Evolutionary conservation across 805 yeast species (phyloP), one percentile per base, ranked within the genome.

Genomic region (Metschnikowia borealis): DNA sequence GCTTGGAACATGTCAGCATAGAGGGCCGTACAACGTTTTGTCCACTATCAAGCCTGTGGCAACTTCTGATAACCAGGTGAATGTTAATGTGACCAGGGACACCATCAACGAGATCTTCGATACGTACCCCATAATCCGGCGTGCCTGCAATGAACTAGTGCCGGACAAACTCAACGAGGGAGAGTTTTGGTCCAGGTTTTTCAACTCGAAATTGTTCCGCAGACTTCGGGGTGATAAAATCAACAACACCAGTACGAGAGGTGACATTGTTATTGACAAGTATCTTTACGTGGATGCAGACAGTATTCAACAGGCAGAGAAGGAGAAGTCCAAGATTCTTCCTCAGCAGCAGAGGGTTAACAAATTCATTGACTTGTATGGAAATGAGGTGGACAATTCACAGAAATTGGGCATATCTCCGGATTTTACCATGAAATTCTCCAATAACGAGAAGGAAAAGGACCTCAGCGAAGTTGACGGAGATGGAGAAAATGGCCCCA

Each of bases 131-230:
- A 82, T 91, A 36, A 95, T 94, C 23, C 82, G 88, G 53, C 82
- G 80, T 54, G 98, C 98, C 0, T 94, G 87, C 62, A 84, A 82
- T 52, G 99, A 94, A 48, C 84, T 84, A 51, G 99, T 94, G 4
- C 99, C 98, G 0, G 59, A 54, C 13, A 84, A 85, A 54, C 75
- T 94, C 47, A 79, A 81, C 44, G 98, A 94, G 64, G 91, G 92
- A 38, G 96, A 87, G 62, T 94, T 94, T 60, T 94, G 99, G 99
- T 89, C 96, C 10, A 74, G 97, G 54, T 94, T 94, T 62, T 94
- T 94, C 75, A 84, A 89, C 60, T 90, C 97, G 0, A 86, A 89
- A 60, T 71, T 94, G 53, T 94, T 91, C 62, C 77, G 97, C 57
- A 81, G 90, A 60, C 72, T 94, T 33, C 78, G 96, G 64, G 99